Evolutionary conservation across 1,284 basidiomycete genomes (phyloP).

Genomic region (Ganoderma meredithae): DNA sequence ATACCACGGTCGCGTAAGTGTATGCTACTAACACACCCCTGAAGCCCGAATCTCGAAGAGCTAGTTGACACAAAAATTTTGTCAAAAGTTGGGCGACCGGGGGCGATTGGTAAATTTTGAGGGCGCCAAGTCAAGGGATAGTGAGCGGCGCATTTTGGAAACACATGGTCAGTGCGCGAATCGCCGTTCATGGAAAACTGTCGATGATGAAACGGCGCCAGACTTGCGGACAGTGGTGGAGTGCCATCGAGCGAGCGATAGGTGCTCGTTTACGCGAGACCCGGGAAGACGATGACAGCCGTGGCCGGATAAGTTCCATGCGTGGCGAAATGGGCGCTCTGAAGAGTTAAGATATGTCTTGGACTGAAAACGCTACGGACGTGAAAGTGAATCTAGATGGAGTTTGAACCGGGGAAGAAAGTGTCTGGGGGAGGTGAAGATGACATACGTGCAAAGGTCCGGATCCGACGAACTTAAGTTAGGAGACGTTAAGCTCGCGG

Average conservation of each 20-base stretch:
- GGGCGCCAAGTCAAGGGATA: neutral
- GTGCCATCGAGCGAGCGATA: neutral
- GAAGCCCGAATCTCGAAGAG: neutral
- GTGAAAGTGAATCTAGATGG: neutral
- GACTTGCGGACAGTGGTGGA: neutral
- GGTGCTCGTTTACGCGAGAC: constrained; percentile 3
- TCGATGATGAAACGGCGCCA: neutral
- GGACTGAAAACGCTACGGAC: neutral
- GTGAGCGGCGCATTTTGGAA: neutral
- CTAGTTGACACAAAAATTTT: neutral
- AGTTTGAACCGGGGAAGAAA: neutral
- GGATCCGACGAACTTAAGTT: neutral
- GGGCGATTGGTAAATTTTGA: neutral
- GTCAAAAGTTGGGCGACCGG: neutral
- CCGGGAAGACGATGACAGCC: neutral
- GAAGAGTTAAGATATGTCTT: neutral
- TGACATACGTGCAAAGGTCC: constrained; percentile 1
- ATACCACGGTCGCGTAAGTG: neutral
- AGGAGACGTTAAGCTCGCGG: neutral
- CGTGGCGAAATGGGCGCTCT: neutral
- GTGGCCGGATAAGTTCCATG: neutral
- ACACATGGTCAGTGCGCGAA: neutral
- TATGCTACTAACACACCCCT: neutral
- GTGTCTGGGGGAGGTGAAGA: neutral
- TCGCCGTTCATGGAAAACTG: neutral